Evolutionary conservation across 2,329 filamentous ascomycete species (phyloP), one percentile per base, ranked within the genome.

Genomic region (Colletotrichum sp.): DNA sequence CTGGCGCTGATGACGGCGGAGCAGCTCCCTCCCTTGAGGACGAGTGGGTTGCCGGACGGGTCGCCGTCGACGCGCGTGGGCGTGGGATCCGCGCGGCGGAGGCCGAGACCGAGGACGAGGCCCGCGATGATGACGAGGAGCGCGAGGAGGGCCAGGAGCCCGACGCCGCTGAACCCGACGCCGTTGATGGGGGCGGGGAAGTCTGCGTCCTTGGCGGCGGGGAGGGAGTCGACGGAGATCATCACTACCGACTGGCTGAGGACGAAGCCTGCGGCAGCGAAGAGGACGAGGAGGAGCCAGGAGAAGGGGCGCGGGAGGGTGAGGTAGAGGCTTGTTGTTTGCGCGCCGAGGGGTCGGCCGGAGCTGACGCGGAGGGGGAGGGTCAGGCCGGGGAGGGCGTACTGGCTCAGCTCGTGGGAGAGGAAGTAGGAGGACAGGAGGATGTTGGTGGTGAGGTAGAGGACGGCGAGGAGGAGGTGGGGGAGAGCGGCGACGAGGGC

Each of bases 1-100:
- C 86, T 81, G 28, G 89, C 85, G 80, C 86, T 87, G 77, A 91
- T 79, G n/a, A 90, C 89, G 10, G 88, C 89, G 75, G 87, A 89
- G 82, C 89, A 90, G 57, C 85, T 83, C 13, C 89, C 89, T 34
- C 86, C 88, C 26, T 80, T 81, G 43, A 91, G 78, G 3, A 84
- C 84, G 28, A 91, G 85, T 26, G 89, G 89, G 81, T 90, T 91
- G 2, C 87, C 88, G 18, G 82, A 80, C 21, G 82, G 82, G 12
- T 80, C 78, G 57, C 84, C 85, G 71, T 83, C 82, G 8, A 84
- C 83, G 26, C 79, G 79, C 34, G 84, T 83, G 10, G 83, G 81
- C 4, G 83, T 80, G 4, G 83, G 79, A 10, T 85, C 82, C 4
- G 87, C 85, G 34, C 84, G 83, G 12, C 86, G 84, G 64, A 87